Evolutionary conservation across 1,284 basidiomycete genomes (phyloP).

Genomic region (Fistulina hepatica): DNA sequence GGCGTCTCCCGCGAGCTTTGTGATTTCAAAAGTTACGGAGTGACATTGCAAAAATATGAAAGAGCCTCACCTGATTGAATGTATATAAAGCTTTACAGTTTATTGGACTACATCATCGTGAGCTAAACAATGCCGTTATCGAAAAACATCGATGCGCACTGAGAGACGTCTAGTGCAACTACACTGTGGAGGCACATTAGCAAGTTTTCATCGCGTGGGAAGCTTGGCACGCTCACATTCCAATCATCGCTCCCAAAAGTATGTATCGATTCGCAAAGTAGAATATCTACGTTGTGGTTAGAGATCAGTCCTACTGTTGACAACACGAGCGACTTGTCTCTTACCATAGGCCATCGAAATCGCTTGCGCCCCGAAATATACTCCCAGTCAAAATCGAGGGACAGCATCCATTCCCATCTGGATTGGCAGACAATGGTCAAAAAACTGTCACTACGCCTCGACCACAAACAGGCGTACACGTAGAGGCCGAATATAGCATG

Average conservation of each 20-base stretch:
- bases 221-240: conserved; percentile 42
- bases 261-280: conserved; percentile 68
- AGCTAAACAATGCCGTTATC: conserved; percentile 2
- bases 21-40: too few relatives aligned
- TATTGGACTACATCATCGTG: conserved; percentile 21
- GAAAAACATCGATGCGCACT: conserved; percentile 21
- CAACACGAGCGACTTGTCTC: conserved; percentile 1
- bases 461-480: conserved; percentile 36
- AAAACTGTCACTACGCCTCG: not conserved
- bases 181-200: conserved; percentile 27
- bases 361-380: conserved; percentile 46
- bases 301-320: conserved; percentile 2
- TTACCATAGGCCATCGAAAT: conserved; percentile 58
- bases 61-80: conserved; percentile 46
- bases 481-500: conserved; percentile 59
- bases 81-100: conserved; percentile 64
- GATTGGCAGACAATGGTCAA: conserved; percentile 4
- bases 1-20: conserved; percentile 49
- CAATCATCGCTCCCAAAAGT: conserved; percentile 55
- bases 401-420: conserved; percentile 58
- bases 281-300: conserved; percentile 38
- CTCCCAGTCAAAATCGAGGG: conserved; percentile 58
- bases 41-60: too few relatives aligned
- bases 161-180: conserved; percentile 46
- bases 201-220: not conserved